phyloP scores from a whole-genome alignment of 768 basidiomycete genomes.

The Pulveroboletus sp. region DNA sequence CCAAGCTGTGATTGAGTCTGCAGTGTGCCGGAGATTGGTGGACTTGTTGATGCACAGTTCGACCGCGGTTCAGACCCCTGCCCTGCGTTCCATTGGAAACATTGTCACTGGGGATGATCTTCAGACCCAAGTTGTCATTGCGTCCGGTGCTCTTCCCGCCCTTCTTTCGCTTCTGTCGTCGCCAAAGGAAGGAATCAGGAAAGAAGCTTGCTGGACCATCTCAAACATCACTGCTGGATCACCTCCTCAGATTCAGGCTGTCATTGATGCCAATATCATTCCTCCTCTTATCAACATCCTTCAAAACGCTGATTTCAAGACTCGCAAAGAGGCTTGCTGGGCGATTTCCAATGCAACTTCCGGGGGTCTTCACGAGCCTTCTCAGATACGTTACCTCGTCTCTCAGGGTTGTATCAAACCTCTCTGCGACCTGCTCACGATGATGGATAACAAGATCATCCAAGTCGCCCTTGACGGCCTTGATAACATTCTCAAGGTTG shows the following conservation, averaged over 20 bases:
- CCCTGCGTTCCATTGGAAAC: slow-evolving; percentile 97
- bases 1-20: slow-evolving; percentile 98
- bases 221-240: slow-evolving; percentile 98
- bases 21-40: slow-evolving; percentile 95
- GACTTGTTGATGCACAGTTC: slow-evolving; percentile 95
- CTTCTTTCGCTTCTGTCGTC: slow-evolving; percentile 91
- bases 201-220: slow-evolving; percentile 99
- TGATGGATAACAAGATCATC: slow-evolving; percentile 99
- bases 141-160: slow-evolving; percentile 94
- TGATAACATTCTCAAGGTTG: slow-evolving; percentile 97
- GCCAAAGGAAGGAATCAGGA: slow-evolving; percentile 97
- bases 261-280: slow-evolving; percentile 97
- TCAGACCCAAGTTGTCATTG: slow-evolving; percentile 98
- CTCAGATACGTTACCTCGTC: slow-evolving; percentile 97
- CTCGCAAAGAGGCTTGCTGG: slow-evolving; percentile 99
- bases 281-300: slow-evolving; percentile 99
- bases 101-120: slow-evolving; percentile 99
- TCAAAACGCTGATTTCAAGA: slow-evolving; percentile 97
- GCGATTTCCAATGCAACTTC: slow-evolving; percentile 99
- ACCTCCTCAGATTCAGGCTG: slow-evolving; percentile 93
- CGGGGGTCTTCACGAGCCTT: slow-evolving; percentile 93
- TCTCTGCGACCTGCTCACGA: slow-evolving; percentile 90
- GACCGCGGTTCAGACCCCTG: slow-evolving; percentile 96
- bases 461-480: slow-evolving; percentile 97
- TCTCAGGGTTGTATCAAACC: slow-evolving; percentile 98